These are phyloP conservation scores for Deinandra increscens DNA, from an alignment of 129 eudicot species.

Conservation along the genomic window DNA sequence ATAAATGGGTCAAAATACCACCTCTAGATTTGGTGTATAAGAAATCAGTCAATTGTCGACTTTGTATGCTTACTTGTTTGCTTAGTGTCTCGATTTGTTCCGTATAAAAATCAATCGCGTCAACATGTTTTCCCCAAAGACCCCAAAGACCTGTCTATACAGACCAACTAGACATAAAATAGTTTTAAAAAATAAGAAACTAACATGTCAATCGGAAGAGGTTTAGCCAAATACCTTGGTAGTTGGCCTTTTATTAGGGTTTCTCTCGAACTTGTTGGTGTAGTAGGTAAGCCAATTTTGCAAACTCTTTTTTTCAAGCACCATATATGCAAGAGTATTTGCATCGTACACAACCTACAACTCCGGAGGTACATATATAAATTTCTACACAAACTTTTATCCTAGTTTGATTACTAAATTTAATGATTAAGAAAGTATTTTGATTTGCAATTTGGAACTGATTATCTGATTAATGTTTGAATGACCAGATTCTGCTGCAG, in stretches of 20 bases:
- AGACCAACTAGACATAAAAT: slow-evolving; percentile 34
- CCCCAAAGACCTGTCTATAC: slow-evolving; percentile 99
- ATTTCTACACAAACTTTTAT: slow-evolving; percentile 12
- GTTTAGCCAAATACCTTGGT: slow-evolving; percentile 63
- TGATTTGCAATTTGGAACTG: not conserved
- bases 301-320: slow-evolving; percentile 55
- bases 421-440: not conserved
- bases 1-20: slow-evolving; percentile 16
- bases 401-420: not conserved
- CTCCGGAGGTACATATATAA: slow-evolving; percentile 19
- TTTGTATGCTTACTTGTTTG: slow-evolving; percentile 55
- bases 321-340: slow-evolving; percentile 76
- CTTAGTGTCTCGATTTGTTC: slow-evolving; percentile 56
- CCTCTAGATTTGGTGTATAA: slow-evolving; percentile 19
- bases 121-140: slow-evolving; percentile 77
- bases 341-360: slow-evolving; percentile 86
- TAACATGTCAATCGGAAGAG: slow-evolving; percentile 1
- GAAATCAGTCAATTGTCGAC: slow-evolving; percentile 1
- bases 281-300: slow-evolving; percentile 84
- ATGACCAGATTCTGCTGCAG: slow-evolving; percentile 1
- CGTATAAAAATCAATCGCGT: slow-evolving; percentile 77
- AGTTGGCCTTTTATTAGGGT: slow-evolving; percentile 56
- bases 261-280: slow-evolving; percentile 70
- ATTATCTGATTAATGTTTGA: not conserved
- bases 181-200: slow-evolving; percentile 11